Evolutionary conservation across 352 stramenopile species (phyloP).

Genomic region (Thalassiosira tumida): DNA sequence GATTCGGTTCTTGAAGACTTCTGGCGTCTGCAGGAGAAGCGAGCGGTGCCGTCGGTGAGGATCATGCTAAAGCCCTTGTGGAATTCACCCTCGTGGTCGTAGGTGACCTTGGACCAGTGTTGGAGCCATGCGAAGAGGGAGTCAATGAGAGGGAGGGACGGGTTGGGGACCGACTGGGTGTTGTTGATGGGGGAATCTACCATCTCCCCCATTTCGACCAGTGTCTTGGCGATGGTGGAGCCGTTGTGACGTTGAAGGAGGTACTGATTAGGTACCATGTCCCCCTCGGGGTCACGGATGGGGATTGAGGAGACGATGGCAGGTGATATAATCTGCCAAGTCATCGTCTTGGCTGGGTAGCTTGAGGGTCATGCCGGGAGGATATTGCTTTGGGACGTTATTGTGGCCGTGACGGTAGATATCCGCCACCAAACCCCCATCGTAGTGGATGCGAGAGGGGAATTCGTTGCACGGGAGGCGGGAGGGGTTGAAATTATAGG

Average conservation of each 20-base stretch:
- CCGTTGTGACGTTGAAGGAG: neutral
- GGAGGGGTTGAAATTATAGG: conserved; percentile 38
- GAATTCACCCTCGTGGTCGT: neutral
- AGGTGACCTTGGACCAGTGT: neutral
- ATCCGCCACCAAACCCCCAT: conserved; percentile 45
- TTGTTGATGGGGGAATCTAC: neutral
- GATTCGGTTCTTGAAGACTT: neutral
- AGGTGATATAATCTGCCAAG: neutral
- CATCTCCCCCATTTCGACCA: neutral
- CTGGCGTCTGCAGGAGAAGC: neutral
- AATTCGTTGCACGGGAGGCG: conserved; percentile 25
- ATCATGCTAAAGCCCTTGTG: neutral
- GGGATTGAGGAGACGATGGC: neutral
- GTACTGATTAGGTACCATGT: neutral
- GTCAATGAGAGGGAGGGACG: neutral
- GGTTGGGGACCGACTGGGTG: neutral
- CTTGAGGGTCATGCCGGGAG: conserved; percentile 40
- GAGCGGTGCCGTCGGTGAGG: neutral
- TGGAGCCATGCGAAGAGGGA: neutral
- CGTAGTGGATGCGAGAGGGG: conserved; percentile 33
- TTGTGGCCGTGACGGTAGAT: conserved; percentile 17
- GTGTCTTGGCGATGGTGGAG: neutral
- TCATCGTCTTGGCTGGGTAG: neutral
- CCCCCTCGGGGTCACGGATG: neutral
- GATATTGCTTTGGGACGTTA: conserved; percentile 3